Conservation (phyloP, 2,329 filamentous ascomycete species). For the Aspergillus fischeri region DNA sequence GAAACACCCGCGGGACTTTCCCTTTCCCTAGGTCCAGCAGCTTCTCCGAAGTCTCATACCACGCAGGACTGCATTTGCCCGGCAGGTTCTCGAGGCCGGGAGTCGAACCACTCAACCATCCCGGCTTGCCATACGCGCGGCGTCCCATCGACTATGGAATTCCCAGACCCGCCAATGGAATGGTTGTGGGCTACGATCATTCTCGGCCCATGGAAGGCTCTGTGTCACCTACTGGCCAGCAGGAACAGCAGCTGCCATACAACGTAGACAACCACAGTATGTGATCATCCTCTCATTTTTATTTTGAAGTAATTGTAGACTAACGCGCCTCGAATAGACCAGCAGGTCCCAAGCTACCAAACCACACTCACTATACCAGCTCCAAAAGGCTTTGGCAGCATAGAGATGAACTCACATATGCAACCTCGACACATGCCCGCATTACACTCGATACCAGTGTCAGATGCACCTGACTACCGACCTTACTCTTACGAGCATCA, state of each 20-base stretch:
- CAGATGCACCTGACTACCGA: conserved; percentile 33
- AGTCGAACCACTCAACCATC: conserved; percentile 18
- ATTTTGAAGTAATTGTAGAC: neutral
- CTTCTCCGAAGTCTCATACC: conserved; percentile 31
- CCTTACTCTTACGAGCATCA: conserved; percentile 27
- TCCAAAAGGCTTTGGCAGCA: conserved; percentile 20
- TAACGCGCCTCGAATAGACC: conserved; percentile 15
- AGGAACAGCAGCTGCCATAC: conserved; percentile 23
- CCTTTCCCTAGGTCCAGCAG: conserved; percentile 33
- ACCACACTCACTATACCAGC: conserved; percentile 24
- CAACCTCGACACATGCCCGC: conserved; percentile 24
- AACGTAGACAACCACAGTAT: conserved; percentile 26
- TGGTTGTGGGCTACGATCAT: conserved; percentile 28
- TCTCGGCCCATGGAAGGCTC: conserved; percentile 29
- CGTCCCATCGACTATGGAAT: conserved; percentile 28
- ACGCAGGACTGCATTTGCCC: conserved; percentile 25
- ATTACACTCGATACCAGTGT: conserved; percentile 30
- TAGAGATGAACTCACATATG: conserved; percentile 26
- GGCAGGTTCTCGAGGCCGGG: conserved; percentile 25
- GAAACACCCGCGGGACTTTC: conserved; percentile 24
- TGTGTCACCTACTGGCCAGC: conserved; percentile 30
- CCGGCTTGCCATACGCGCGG: conserved; percentile 24
- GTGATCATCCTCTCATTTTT: conserved; percentile 1
- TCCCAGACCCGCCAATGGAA: conserved; percentile 19
- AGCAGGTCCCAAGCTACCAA: conserved; percentile 27